These are phyloP conservation scores for Pestalotiopsis sp. DNA, from an alignment of 2,329 filamentous ascomycete genomes.

Conservation along the genomic window DNA sequence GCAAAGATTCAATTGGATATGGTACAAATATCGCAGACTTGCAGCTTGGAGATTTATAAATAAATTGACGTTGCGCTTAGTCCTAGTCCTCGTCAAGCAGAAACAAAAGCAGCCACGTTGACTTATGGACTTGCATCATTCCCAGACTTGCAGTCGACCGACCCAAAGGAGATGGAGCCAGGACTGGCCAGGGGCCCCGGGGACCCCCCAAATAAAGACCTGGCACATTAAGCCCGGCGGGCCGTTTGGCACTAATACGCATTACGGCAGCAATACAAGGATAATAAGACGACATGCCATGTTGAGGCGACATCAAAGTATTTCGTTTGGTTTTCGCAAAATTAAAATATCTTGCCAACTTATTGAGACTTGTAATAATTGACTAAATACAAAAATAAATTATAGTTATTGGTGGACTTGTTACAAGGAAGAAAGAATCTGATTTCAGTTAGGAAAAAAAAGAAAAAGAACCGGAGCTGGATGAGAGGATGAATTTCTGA, in stretches of 20 bases:
- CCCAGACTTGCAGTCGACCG: background rate
- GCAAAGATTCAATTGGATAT: too few relatives aligned
- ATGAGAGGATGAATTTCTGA: background rate
- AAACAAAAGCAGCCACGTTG: conserved; percentile 4
- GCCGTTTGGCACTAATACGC: background rate
- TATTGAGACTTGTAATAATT: too few relatives aligned
- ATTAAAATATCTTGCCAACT: too few relatives aligned
- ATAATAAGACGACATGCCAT: background rate
- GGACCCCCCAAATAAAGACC: background rate
- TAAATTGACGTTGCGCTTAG: background rate
- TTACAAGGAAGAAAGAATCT: background rate
- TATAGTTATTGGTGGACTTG: too few relatives aligned
- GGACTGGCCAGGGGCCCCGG: background rate
- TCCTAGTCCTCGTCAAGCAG: background rate
- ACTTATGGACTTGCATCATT: background rate
- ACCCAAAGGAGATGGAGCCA: background rate
- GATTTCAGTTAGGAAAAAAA: background rate
- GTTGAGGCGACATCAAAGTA: too few relatives aligned
- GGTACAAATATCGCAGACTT: background rate
- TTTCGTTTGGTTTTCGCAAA: too few relatives aligned
- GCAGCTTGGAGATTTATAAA: background rate
- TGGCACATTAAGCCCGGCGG: background rate
- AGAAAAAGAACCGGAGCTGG: background rate
- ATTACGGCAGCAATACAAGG: background rate
- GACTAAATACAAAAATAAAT: too few relatives aligned